A percentile compares a stretch with the other conserved stretches of the same genome.
Conservation (phyloP, 1,284 basidiomycete genomes). For the Ceratobasidium sp. region DNA sequence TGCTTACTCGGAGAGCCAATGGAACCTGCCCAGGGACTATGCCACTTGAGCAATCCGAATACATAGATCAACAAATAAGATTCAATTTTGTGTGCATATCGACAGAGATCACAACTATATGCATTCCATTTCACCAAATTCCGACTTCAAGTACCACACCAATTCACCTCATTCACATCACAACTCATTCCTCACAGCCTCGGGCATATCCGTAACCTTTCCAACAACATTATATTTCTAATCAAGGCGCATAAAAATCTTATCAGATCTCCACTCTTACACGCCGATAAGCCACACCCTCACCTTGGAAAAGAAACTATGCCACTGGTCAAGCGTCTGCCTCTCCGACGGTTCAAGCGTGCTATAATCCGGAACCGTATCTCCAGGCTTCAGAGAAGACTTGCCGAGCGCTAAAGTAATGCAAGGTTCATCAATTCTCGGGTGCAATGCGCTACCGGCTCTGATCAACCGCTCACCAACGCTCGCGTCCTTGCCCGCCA, state of each 20-base stretch:
- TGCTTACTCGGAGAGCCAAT: too few relatives aligned
- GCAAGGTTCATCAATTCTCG: background rate
- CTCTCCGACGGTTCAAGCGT: constrained; percentile 15
- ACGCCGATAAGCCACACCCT: background rate
- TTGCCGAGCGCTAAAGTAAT: constrained; percentile 27
- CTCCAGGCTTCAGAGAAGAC: constrained; percentile 38
- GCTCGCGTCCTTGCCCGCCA: constrained; percentile 41
- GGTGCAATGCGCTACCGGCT: too few relatives aligned
- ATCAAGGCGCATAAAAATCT: background rate
- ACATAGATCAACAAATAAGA: too few relatives aligned
- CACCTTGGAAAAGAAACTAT: constrained; percentile 44
- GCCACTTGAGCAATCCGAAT: too few relatives aligned
- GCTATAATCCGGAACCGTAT: constrained; percentile 33
- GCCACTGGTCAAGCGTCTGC: constrained; percentile 37
- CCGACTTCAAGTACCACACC: background rate
- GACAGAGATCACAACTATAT: background rate
- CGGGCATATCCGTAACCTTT: constrained; percentile 38
- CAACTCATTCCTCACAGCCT: constrained; percentile 27
- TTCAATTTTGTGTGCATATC: too few relatives aligned
- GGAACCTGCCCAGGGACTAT: too few relatives aligned
- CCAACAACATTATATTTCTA: constrained; percentile 43
- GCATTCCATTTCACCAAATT: background rate
- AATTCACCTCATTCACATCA: background rate
- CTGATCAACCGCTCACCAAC: constrained; percentile 20
- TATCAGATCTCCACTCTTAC: background rate